A percentile compares a stretch with the other conserved stretches of the same genome.
These are phyloP conservation scores for Talaromyces pinophilus DNA, from an alignment of 2,329 filamentous ascomycete genomes.

Conservation along the genomic window DNA sequence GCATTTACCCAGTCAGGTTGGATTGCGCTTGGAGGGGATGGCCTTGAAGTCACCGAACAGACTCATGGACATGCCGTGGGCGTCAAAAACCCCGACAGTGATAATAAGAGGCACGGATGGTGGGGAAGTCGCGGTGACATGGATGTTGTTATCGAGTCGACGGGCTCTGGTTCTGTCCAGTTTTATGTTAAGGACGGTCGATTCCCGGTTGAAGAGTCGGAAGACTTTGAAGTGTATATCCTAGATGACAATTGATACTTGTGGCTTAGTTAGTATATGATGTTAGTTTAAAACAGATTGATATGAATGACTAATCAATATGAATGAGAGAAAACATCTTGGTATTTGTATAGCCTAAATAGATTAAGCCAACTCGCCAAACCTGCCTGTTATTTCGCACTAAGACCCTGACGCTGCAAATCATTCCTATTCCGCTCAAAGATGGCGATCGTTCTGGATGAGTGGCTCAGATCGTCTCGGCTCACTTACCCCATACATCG, in stretches of 20 bases:
- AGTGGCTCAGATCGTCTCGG: neutral
- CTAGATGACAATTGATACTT: neutral
- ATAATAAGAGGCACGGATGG: conserved; percentile 24
- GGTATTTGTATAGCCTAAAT: neutral
- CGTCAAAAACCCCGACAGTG: conserved; percentile 22
- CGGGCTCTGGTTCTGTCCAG: conserved; percentile 20
- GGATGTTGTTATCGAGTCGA: conserved; percentile 26
- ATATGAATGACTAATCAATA: neutral
- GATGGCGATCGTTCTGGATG: neutral
- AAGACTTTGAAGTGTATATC: conserved; percentile 1
- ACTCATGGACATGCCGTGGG: conserved; percentile 22
- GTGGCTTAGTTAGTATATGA: neutral
- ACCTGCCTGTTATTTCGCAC: neutral
- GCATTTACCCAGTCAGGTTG: conserved; percentile 25
- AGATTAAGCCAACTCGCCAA: neutral
- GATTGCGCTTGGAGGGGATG: conserved; percentile 28
- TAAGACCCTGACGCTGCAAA: neutral
- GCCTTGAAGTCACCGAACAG: conserved; percentile 26
- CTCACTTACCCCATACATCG: neutral
- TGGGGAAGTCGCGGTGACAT: conserved; percentile 29
- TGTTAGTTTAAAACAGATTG: neutral
- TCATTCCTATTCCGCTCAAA: neutral
- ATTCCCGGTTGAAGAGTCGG: neutral
- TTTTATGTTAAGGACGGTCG: conserved; percentile 12
- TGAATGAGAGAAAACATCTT: neutral